Conservation (phyloP, 768 basidiomycete species). For the Termitomyces sp. region DNA sequence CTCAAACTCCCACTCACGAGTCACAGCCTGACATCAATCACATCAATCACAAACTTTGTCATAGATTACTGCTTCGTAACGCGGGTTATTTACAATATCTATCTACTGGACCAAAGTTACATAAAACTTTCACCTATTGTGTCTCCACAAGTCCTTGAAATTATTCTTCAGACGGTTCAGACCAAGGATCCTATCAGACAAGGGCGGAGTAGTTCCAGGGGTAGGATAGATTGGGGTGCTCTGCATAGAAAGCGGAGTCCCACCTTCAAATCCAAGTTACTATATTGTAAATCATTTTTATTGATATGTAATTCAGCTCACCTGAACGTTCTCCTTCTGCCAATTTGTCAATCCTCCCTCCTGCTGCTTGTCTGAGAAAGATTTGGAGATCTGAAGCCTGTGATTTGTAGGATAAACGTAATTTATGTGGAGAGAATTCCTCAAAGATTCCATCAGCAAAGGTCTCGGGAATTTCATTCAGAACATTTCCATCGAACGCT, state of each 20-base stretch:
- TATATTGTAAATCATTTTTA: neutral
- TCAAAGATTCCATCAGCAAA: neutral
- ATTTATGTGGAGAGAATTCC: neutral
- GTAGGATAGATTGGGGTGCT: neutral
- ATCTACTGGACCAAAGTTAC: too few species aligned
- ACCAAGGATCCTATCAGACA: too few species aligned
- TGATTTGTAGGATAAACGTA: neutral
- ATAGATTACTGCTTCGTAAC: too few species aligned
- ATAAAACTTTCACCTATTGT: too few species aligned
- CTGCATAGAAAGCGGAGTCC: neutral
- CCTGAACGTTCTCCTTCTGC: neutral
- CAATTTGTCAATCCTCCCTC: neutral
- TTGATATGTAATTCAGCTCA: neutral
- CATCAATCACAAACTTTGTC: too few species aligned
- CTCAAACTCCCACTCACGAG: too few species aligned
- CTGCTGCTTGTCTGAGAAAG: neutral
- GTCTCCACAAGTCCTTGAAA: too few species aligned
- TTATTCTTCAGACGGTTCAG: too few species aligned
- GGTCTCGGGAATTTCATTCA: neutral
- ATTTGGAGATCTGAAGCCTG: neutral
- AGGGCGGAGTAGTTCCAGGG: neutral
- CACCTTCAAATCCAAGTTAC: neutral
- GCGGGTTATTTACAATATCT: too few species aligned
- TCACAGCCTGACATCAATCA: too few species aligned
- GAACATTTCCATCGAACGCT: neutral